Evolutionary conservation across 2,329 filamentous ascomycete genomes (phyloP).

Genomic region (Trichoderma sp.): DNA sequence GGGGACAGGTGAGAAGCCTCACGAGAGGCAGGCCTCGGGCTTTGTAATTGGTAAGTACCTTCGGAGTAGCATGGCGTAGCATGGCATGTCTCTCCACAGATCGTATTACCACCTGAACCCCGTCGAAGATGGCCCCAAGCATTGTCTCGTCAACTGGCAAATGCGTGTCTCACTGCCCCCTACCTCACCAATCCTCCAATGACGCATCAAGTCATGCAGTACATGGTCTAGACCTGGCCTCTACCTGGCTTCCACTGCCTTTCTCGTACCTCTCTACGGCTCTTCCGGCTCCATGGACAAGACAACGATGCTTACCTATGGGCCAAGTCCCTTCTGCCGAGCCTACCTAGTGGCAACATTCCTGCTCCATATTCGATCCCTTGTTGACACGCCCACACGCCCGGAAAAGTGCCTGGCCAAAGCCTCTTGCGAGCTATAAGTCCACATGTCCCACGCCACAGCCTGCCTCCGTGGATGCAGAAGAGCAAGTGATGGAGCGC

Average conservation of each 20-base stretch:
- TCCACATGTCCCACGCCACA: constrained; percentile 13
- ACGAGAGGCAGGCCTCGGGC: too few relatives aligned
- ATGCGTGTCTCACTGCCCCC: not conserved
- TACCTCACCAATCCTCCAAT: not conserved
- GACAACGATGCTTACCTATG: too few relatives aligned
- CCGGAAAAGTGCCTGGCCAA: not conserved
- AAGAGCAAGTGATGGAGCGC: not conserved
- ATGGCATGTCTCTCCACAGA: not conserved
- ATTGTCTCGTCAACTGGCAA: not conserved
- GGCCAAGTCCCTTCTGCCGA: constrained; percentile 11
- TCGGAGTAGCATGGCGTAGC: not conserved
- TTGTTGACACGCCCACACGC: not conserved
- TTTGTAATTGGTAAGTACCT: too few relatives aligned
- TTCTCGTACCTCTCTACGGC: constrained; percentile 2
- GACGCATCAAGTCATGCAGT: constrained; percentile 3
- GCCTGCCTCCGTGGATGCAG: not conserved
- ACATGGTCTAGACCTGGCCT: not conserved
- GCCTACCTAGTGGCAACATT: constrained; percentile 17
- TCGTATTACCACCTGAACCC: not conserved
- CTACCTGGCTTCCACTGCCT: not conserved
- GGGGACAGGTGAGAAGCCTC: too few relatives aligned
- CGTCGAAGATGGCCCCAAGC: not conserved
- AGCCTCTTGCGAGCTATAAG: not conserved
- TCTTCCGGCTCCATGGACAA: constrained; percentile 12
- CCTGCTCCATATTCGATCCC: not conserved